Conservation (phyloP, 2,329 filamentous ascomycete species). For the Penicillium brasilianum region DNA sequence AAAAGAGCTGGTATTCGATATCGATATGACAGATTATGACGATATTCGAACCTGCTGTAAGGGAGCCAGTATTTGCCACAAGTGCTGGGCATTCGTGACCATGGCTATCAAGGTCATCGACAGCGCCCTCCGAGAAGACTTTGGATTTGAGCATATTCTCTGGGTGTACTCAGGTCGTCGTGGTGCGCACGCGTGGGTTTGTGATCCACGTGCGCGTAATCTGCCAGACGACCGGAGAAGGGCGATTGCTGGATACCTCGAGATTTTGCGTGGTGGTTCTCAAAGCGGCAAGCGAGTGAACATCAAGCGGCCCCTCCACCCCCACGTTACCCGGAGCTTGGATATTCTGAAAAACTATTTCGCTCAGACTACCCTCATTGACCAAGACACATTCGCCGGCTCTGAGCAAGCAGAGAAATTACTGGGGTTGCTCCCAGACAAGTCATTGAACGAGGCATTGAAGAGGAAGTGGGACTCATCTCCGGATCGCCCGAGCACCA, state of each 20-base stretch:
- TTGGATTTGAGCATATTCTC: slow-evolving; percentile 94
- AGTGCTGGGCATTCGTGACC: slow-evolving; percentile 96
- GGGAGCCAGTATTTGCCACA: slow-evolving; percentile 88
- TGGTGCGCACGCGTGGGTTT: slow-evolving; percentile 98
- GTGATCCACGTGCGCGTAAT: slow-evolving; percentile 81
- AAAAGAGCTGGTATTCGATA: slow-evolving; percentile 98
- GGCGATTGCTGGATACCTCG: slow-evolving; percentile 86
- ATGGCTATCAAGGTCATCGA: slow-evolving; percentile 98
- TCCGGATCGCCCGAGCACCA: slow-evolving; percentile 73
- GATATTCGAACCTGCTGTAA: slow-evolving; percentile 94
- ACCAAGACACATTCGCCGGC: slow-evolving; percentile 83
- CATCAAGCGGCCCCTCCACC: slow-evolving; percentile 81
- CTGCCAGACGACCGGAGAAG: slow-evolving; percentile 86
- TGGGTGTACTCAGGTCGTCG: slow-evolving; percentile 98
- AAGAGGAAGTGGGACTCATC: slow-evolving; percentile 89
- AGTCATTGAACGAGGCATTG: slow-evolving; percentile 74
- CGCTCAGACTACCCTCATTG: slow-evolving; percentile 76
- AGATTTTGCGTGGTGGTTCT: slow-evolving; percentile 83
- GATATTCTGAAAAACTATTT: slow-evolving; percentile 85
- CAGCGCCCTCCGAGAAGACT: slow-evolving; percentile 84
- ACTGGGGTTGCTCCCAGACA: slow-evolving; percentile 83
- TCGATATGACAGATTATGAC: slow-evolving; percentile 98
- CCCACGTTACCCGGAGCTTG: slow-evolving; percentile 84
- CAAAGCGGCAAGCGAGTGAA: slow-evolving; percentile 89
- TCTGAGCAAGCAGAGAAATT: slow-evolving; percentile 75